Base-by-base conservation (phyloP, 148 eudicot genomes). In the Euryodendron excelsum region DNA sequence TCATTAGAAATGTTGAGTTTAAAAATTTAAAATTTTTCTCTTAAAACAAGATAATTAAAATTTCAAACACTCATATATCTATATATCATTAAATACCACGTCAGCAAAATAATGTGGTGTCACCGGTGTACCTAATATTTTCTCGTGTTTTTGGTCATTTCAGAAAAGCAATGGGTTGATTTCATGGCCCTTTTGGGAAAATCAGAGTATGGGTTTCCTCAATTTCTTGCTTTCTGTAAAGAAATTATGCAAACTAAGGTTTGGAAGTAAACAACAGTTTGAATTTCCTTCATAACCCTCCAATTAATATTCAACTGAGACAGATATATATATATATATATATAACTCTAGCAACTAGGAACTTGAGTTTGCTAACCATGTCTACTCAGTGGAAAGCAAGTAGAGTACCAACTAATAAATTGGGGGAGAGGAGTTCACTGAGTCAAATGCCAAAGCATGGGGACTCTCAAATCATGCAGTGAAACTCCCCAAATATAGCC, bases 361-460 rank as follows among this genome's bases (percentile, higher is more conserved):
- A 15, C 52, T 45, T 33, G 17, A 73, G 27, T 65, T 72, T 79
- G 71, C 68, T 69, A 75, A 79, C 80, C 65, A 59, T 82, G 81
- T 85, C 82, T 76, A 37, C 58, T 69, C 15, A 67, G 68, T 84
- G 79, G 76, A 74, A 28, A 81, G 63, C 88, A 87, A 72, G 78
- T 65, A 77, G 53, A 70, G 74, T 61, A 77, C 39, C 14, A 70
- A 62, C 31, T 61, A 75, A 69, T 66, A 74, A 80, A 84, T 69
- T 0, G 25, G 21, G 9, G 36, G 39, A 6, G 53, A 2, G 56
- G 25, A 25, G 30, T 34, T 71, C 70, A 69, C 36, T 73, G 64
- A 88, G 85, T 86, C 88, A 90, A 88, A 86, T 21, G 82, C 80
- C 75, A 47, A 81, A 65, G 64, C 76, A 80, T 52, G 84, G 86